phyloP scores from a whole-genome alignment of 768 basidiomycete genomes.

The Lactarius trivialis region DNA sequence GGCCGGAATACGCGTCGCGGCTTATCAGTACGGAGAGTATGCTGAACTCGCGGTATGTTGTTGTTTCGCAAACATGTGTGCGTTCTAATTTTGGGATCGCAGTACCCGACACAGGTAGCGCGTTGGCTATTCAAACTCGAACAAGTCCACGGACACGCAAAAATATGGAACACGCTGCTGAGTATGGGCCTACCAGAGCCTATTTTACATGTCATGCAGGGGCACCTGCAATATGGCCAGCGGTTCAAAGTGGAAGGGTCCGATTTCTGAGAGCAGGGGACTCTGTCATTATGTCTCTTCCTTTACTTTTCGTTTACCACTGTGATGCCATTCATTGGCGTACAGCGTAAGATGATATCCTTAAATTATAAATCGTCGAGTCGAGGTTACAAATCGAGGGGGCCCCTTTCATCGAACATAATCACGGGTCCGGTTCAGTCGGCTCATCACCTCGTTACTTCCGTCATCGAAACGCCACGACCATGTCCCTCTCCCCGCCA shows the following conservation, averaged over 20 bases:
- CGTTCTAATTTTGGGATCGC: constrained; percentile 1
- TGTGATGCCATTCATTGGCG: background rate
- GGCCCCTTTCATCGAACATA: background rate
- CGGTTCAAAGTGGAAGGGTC: constrained; percentile 83
- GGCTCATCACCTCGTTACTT: background rate
- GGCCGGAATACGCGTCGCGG: constrained; percentile 86
- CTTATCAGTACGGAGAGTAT: constrained; percentile 88
- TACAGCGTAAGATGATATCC: constrained; percentile 6
- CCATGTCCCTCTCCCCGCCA: constrained; percentile 46
- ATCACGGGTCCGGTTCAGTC: background rate
- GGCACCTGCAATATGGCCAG: constrained; percentile 82
- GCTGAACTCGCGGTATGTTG: constrained; percentile 76
- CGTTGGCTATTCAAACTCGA: constrained; percentile 90
- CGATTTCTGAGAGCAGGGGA: constrained; percentile 47
- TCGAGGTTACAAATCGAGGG: background rate
- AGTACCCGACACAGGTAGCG: constrained; percentile 91
- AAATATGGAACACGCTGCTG: constrained; percentile 86
- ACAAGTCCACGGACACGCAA: constrained; percentile 86
- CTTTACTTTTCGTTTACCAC: background rate
- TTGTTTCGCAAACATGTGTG: background rate
- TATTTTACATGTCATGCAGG: constrained; percentile 89
- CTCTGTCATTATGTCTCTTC: background rate
- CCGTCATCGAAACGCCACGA: background rate
- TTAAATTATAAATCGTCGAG: constrained; percentile 13
- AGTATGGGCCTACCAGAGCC: constrained; percentile 92